A percentile compares a stretch with the other conserved stretches of the same genome.
These are phyloP conservation scores for Ogataea henricii DNA, from an alignment of 805 yeast species.

Conservation along the genomic window DNA sequence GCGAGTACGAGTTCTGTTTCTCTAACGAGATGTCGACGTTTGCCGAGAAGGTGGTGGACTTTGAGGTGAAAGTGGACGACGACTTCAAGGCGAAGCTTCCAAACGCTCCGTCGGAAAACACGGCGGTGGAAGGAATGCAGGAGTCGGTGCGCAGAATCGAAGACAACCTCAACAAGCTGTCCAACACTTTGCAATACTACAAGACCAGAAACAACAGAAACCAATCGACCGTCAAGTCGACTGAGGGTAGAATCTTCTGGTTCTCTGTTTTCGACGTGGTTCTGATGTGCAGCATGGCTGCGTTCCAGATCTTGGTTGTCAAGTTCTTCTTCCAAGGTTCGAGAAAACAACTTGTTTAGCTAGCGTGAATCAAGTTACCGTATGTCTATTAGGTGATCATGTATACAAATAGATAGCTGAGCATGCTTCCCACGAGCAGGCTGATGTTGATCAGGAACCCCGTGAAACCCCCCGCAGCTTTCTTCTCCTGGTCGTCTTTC, in stretches of 20 bases:
- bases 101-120: slow-evolving; percentile 52
- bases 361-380: background rate
- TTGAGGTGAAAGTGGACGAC: slow-evolving; percentile 64
- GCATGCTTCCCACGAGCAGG: slow-evolving; percentile 72
- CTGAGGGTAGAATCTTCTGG: slow-evolving; percentile 62
- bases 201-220: slow-evolving; percentile 89
- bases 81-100: slow-evolving; percentile 68
- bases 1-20: slow-evolving; percentile 90
- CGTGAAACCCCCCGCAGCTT: slow-evolving; percentile 94
- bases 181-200: slow-evolving; percentile 72
- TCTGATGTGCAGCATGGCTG: slow-evolving; percentile 69
- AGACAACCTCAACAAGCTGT: slow-evolving; percentile 55
- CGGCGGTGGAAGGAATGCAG: slow-evolving; percentile 58
- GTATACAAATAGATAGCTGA: slow-evolving; percentile 67
- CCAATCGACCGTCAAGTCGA: slow-evolving; percentile 74
- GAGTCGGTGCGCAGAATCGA: slow-evolving; percentile 59
- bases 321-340: slow-evolving; percentile 73
- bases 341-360: slow-evolving; percentile 62
- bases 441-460: slow-evolving; percentile 79
- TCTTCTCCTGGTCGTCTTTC: slow-evolving; percentile 59
- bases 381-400: slow-evolving; percentile 15
- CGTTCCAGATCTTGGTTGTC: slow-evolving; percentile 65
- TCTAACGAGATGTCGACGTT: slow-evolving; percentile 77
- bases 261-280: slow-evolving; percentile 67
- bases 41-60: slow-evolving; percentile 82